Evolutionary conservation across 768 basidiomycete genomes (phyloP), one percentile per base, ranked within the genome.

Genomic region (Phanerodontia chrysosporium): DNA sequence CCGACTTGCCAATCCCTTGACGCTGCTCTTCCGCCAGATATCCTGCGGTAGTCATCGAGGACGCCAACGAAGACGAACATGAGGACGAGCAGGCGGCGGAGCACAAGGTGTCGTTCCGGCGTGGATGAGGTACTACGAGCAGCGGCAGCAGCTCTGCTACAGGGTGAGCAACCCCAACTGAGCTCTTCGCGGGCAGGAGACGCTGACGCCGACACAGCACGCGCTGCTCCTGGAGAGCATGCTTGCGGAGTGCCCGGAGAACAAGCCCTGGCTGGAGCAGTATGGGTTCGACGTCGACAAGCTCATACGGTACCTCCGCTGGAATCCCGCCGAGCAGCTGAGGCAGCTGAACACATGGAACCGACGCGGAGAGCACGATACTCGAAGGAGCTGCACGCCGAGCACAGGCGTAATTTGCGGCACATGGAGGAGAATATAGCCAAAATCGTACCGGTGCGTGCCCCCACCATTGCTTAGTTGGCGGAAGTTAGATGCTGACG

Each of bases 311-410:
- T 45, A 42, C 10, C 42, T 59, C 51, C 39, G 36, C 14, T 59
- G 58, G 58, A 45, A 59, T 45, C 58, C 58, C 28, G 35, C 58
- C 51, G 51, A 59, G 53, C 49, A 59, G 45, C 51, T 59, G 12
- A 32, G 39, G 45, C 45, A 48, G 24, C 44, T 59, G 25, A 59
- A 25, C 25, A 36, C 35, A 52, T 52, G 52, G 36, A 53, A 25
- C 28, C 51, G 18, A 27, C 44, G 32, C 51, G 44, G 28, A 16
- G 58, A 16, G 30, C 25, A 21, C 51, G 30, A 10, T 44, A 55
- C 16, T 36, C 32, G 28, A 42, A 36, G 28, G 18, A 46, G 48
- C 42, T 59, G 46, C 42, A 44, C 39, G 27, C 32, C 28, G 25
- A 30, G 35, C 52, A 32, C 44, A 7, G 28, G 29, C 18, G 29